Base-by-base conservation (phyloP, 805 yeast species). In the Saccharomycopsis babjevae region DNA sequence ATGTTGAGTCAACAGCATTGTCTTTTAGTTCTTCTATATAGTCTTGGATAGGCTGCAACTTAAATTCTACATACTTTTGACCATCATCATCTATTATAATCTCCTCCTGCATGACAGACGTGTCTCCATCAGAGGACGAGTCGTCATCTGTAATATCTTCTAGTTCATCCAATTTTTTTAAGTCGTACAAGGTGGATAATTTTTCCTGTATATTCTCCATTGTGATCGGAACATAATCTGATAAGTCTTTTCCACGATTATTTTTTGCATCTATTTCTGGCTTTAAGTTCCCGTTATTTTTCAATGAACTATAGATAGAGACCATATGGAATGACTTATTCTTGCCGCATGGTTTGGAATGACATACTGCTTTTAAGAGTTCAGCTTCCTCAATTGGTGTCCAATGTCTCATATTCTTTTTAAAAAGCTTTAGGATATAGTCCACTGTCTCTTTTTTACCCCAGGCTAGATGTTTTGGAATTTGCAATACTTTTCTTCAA, bases 191-290 rank as follows among this genome's bases (percentile, higher is more conserved):
- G 39, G 72, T 72, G 1, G 67, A 72, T 32, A 89, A 74, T 67
- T 82, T 84, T 30, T 73, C 77, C 86, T 87, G 82, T 2, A 87
- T 74, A 52, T 85, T 86, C 1, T 68, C 67, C 0, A 80, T 77
- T 1, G 82, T 75, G 60, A 81, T 55, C 10, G 50, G 52, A 22
- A 46, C 28, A 18, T 46, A 20, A 16, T 46, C 52, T 3, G 52
- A 3, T 22, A n/a, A 22, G 15, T 7, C 22, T 34, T 18, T 16
- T 10, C 16, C 50, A n/a, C 56, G 36, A 20, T 28, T 40, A 28
- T 54, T 50, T 46, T 55, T 59, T n/a, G 40, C 25, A 3, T 38
- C 28, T 25, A 30, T 40, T 30, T 39, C 20, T 13, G 54, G 54
- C 43, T 30, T 57, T 18, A 50, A 25, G 32, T 25, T 56, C 22